A percentile compares a stretch with the other conserved stretches of the same genome.
phyloP scores from a whole-genome alignment of 78 protist species.

The Protostelium mycophagum region DNA sequence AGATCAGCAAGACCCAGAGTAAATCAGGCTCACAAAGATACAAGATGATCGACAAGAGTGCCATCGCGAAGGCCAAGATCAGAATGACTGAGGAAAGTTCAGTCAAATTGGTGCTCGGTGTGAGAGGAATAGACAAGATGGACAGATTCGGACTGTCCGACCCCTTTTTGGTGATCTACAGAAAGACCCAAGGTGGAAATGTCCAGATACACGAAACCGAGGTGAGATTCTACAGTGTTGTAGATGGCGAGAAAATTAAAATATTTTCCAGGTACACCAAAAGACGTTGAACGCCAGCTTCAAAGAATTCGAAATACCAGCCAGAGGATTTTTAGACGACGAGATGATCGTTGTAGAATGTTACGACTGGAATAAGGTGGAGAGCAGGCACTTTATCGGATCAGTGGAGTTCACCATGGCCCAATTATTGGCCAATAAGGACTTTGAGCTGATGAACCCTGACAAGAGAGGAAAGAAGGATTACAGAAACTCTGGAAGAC shows the following conservation, averaged over 20 bases:
- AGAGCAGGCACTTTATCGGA: background rate
- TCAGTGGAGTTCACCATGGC: background rate
- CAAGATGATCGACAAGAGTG: background rate
- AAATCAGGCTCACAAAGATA: background rate
- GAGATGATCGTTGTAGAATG: background rate
- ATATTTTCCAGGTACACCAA: background rate
- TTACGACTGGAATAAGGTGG: background rate
- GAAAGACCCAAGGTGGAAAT: background rate
- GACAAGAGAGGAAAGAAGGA: background rate
- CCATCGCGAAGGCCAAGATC: background rate
- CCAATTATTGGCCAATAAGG: background rate
- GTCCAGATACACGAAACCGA: background rate
- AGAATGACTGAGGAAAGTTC: background rate
- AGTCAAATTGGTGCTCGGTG: background rate
- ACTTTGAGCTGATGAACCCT: background rate
- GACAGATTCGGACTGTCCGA: background rate
- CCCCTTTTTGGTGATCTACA: background rate
- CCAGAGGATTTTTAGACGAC: background rate
- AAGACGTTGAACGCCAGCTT: background rate
- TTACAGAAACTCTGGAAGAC: background rate
- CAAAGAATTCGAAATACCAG: background rate
- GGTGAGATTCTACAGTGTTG: background rate
- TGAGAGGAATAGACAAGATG: background rate
- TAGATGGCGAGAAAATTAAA: background rate
- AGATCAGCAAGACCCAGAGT: background rate